A percentile compares a stretch with the other conserved stretches of the same genome.
These are phyloP conservation scores for Boeremia exigua DNA, from an alignment of 2,329 filamentous ascomycete species.

Conservation along the genomic window DNA sequence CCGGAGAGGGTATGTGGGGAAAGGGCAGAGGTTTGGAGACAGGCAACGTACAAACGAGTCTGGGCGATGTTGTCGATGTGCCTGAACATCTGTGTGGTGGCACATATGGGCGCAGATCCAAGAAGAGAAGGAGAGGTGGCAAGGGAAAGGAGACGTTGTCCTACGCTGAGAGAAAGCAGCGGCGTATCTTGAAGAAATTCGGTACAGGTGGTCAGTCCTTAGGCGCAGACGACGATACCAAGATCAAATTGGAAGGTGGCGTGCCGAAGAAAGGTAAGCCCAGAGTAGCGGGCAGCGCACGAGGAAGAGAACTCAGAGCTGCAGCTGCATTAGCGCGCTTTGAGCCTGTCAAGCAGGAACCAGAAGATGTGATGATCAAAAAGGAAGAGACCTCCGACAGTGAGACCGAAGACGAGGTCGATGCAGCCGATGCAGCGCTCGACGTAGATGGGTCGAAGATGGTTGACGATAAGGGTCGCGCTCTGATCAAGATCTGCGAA, in stretches of 20 bases:
- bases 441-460: constrained; percentile 71
- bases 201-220: constrained; percentile 72
- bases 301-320: constrained; percentile 76
- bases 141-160: constrained; percentile 59
- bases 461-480: constrained; percentile 67
- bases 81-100: constrained; percentile 78
- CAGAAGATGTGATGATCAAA: constrained; percentile 42
- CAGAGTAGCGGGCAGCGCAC: constrained; percentile 73
- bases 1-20: constrained; percentile 85
- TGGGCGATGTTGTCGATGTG: constrained; percentile 35
- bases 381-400: constrained; percentile 46
- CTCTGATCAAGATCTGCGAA: constrained; percentile 77
- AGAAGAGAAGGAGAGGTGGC: constrained; percentile 55
- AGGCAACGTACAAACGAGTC: constrained; percentile 31
- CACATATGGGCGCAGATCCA: constrained; percentile 67
- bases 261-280: constrained; percentile 69
- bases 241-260: constrained; percentile 71
- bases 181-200: constrained; percentile 77
- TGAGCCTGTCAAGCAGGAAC: constrained; percentile 56
- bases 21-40: constrained; percentile 68
- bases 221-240: constrained; percentile 71
- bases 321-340: constrained; percentile 79
- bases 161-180: constrained; percentile 76
- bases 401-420: constrained; percentile 44
- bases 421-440: constrained; percentile 58